Base-by-base conservation (phyloP, 2,329 filamentous ascomycete species). In the Colletotrichum simmondsii region DNA sequence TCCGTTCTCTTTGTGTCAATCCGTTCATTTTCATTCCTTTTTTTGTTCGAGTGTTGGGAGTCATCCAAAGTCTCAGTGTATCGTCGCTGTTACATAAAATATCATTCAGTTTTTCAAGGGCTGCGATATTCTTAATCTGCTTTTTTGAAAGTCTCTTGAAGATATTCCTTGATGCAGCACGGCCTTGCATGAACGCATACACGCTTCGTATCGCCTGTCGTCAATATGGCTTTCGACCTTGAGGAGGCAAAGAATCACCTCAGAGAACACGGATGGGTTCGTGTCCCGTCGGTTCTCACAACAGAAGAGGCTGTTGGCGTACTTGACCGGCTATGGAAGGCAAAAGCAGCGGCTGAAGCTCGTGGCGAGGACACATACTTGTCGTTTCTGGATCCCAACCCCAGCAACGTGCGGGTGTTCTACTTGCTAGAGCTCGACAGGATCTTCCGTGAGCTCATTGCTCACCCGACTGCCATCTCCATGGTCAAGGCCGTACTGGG, bases 61-160 rank as follows among this genome's bases (percentile, higher is more conserved):
- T 22, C 19, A 2, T 8, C 37, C 19, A 22, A 2, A 0, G 1
- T 49, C 16, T 19, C 37, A 4, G 6, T n/a, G 16, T 0, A 49
- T 22, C 8, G 19, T 22, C 22, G 7, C 19, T 10, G 2, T 8
- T 2, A 4, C 42, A 49, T n/a, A 0, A 19, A 14, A 0, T 19
- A 19, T 49, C 19, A 5, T 2, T n/a, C 19, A 8, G 7, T 4
- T 22, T 49, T 22, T 3, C 11, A n/a, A 10, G 8, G 19, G 8
- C 4, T 49, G 4, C 0, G 19, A 49, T 7, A 5, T 49, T 2
- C 19, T 22, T 11, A 0, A 19, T 3, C 19, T 49, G 32, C 1
- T 35, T 11, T 35, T 11, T 35, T 35, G 11, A 35, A 2, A 3
- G 19, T n/a, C 8, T n/a, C 0, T 49, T 3, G 42, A n/a, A 11